These are phyloP conservation scores for Datura wrightii DNA, from an alignment of 257 asterid species.

Conservation along the genomic window DNA sequence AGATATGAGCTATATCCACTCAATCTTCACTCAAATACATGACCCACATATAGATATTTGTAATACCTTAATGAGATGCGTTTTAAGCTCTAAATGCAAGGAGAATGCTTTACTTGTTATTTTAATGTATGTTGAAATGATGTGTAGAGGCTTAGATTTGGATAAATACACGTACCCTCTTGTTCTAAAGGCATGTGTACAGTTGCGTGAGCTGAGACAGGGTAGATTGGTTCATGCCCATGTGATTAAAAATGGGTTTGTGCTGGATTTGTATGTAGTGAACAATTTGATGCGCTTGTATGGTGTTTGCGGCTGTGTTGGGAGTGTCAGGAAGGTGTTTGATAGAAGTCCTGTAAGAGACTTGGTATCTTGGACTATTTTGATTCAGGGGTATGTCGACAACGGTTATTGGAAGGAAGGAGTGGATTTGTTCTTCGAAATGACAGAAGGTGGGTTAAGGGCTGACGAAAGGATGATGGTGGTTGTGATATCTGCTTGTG, in stretches of 20 bases:
- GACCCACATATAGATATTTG: constrained; percentile 34
- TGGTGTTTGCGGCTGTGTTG: constrained; percentile 43
- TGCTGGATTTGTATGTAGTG: constrained; percentile 46
- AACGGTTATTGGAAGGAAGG: constrained; percentile 46
- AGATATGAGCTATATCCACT: constrained; percentile 43
- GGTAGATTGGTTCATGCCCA: constrained; percentile 47
- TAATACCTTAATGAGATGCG: constrained; percentile 38
- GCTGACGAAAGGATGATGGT: constrained; percentile 54
- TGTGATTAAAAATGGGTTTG: constrained; percentile 48
- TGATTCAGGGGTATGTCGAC: constrained; percentile 52
- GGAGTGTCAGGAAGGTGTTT: constrained; percentile 43
- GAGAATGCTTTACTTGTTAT: constrained; percentile 32
- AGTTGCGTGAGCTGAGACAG: constrained; percentile 36
- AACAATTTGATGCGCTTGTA: constrained; percentile 49
- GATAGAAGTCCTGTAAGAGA: constrained; percentile 43
- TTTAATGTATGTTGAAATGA: constrained; percentile 37
- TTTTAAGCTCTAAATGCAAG: constrained; percentile 34
- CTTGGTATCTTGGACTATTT: constrained; percentile 54
- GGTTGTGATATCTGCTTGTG: constrained; percentile 51
- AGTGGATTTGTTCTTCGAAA: constrained; percentile 40
- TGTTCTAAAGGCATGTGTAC: constrained; percentile 49
- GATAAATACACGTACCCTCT: constrained; percentile 53
- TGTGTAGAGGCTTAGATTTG: constrained; percentile 41
- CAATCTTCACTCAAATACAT: constrained; percentile 40
- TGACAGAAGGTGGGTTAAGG: constrained; percentile 41